A percentile compares a stretch with the other conserved stretches of the same genome.
Evolutionary conservation across 2,329 filamentous ascomycete genomes (phyloP).

Genomic region (Phialophora tarda): DNA sequence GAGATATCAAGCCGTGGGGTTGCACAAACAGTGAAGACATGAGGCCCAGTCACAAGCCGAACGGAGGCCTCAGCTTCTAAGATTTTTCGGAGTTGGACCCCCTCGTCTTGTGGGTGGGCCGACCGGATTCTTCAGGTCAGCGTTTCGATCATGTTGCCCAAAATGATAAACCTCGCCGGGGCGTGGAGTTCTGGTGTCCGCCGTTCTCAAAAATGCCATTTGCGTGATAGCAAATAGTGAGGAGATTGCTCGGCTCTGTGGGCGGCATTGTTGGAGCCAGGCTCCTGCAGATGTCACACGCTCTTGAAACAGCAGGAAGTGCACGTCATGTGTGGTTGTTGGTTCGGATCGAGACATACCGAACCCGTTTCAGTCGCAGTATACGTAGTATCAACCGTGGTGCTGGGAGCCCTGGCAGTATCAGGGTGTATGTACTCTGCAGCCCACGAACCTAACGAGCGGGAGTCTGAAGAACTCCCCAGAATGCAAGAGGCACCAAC

Average conservation of each 20-base stretch:
- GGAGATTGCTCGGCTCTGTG: neutral
- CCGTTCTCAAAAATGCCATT: neutral
- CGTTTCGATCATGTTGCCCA: neutral
- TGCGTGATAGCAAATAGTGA: neutral
- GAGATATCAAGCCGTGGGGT: constrained; percentile 4
- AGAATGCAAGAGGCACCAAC: neutral
- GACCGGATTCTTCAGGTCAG: neutral
- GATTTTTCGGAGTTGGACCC: neutral
- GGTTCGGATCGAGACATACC: neutral
- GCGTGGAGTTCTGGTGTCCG: neutral
- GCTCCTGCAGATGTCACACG: constrained; percentile 11
- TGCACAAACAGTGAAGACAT: constrained; percentile 6
- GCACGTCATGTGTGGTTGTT: neutral
- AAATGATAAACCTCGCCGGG: neutral
- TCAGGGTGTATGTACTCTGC: neutral
- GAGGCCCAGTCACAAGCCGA: neutral
- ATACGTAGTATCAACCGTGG: neutral
- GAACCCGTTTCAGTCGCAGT: neutral
- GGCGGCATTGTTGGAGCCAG: neutral
- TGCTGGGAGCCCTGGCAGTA: neutral
- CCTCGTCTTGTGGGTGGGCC: constrained; percentile 1
- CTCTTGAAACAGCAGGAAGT: constrained; percentile 1
- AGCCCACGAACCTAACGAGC: neutral
- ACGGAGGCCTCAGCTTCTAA: constrained; percentile 3
- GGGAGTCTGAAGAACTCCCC: neutral